phyloP scores from a whole-genome alignment of 331 rosid genomes.

The Erythrophleum ivorense region DNA sequence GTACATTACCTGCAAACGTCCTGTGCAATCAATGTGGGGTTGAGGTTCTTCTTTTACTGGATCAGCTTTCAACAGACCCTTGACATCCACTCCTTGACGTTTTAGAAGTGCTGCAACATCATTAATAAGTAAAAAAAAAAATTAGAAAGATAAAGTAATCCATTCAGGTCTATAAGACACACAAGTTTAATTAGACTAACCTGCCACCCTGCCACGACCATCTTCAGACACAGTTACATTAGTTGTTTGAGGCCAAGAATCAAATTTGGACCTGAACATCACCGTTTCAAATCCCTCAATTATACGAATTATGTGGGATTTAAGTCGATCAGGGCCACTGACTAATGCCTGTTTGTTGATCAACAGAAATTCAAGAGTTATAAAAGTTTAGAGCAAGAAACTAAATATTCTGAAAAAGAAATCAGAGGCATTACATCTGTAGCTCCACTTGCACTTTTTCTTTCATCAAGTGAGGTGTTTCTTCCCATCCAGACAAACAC shows the following conservation, averaged over 20 bases:
- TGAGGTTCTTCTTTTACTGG: constrained; percentile 88
- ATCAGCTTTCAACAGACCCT: constrained; percentile 85
- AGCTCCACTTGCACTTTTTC: constrained; percentile 81
- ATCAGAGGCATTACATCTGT: constrained; percentile 66
- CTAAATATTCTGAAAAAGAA: constrained; percentile 23
- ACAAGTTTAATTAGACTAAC: constrained; percentile 53
- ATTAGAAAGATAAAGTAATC: constrained; percentile 5
- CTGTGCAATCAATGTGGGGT: constrained; percentile 90
- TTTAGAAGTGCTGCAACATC: constrained; percentile 73
- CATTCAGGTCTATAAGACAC: neutral
- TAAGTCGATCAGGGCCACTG: constrained; percentile 55
- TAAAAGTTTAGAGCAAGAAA: constrained; percentile 30
- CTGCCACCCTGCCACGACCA: constrained; percentile 98
- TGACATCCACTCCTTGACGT: constrained; percentile 91
- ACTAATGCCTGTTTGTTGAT: constrained; percentile 63
- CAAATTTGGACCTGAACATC: constrained; percentile 77
- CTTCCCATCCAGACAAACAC: constrained; percentile 94
- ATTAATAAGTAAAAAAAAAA: constrained; percentile 22
- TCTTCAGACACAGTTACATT: constrained; percentile 80
- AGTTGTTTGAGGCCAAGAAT: constrained; percentile 79
- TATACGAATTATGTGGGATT: constrained; percentile 78
- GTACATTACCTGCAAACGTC: constrained; percentile 76
- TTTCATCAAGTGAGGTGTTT: constrained; percentile 81
- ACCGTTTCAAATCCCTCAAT: constrained; percentile 94
- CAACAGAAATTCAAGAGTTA: constrained; percentile 32